A percentile compares a stretch with the other conserved stretches of the same genome.
Evolutionary conservation across 495 filamentous ascomycete species (phyloP).

Genomic region (Cudoniella acicularis): DNA sequence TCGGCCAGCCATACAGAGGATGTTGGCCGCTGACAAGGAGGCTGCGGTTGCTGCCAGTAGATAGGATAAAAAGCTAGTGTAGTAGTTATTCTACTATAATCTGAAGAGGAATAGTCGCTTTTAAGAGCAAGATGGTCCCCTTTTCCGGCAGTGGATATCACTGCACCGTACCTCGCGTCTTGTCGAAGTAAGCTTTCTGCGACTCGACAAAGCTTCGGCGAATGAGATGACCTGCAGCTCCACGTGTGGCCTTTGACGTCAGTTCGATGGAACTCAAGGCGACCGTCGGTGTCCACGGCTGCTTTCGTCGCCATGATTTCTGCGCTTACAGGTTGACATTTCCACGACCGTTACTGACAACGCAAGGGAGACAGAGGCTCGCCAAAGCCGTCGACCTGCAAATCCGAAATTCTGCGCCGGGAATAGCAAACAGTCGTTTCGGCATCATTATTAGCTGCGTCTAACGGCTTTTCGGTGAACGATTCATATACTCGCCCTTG

Average conservation of each 20-base stretch:
- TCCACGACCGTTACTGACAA: too few relatives aligned
- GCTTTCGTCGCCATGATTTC: too few relatives aligned
- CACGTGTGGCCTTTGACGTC: background rate
- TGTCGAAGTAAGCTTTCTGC: constrained; percentile 5
- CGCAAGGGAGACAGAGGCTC: too few relatives aligned
- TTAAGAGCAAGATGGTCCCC: constrained; percentile 11
- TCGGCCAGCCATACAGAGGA: constrained; percentile 32
- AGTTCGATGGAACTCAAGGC: background rate
- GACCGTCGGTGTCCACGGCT: background rate
- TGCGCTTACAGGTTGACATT: too few relatives aligned
- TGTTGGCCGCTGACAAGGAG: constrained; percentile 32
- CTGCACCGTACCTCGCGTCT: constrained; percentile 1
- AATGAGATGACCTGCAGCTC: background rate
- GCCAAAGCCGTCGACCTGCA: too few relatives aligned
- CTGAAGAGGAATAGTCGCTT: constrained; percentile 7
- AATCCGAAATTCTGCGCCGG: too few relatives aligned
- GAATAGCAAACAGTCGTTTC: too few relatives aligned
- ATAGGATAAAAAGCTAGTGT: constrained; percentile 20
- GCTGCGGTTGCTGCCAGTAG: constrained; percentile 30
- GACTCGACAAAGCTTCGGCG: background rate
- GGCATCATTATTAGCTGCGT: too few relatives aligned
- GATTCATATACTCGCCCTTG: too few relatives aligned
- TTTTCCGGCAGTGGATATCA: constrained; percentile 4
- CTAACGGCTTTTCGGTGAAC: too few relatives aligned
- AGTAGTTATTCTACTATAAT: constrained; percentile 20